phyloP scores from a whole-genome alignment of 1,284 basidiomycete species.

The Ustilago shanxiensis region DNA sequence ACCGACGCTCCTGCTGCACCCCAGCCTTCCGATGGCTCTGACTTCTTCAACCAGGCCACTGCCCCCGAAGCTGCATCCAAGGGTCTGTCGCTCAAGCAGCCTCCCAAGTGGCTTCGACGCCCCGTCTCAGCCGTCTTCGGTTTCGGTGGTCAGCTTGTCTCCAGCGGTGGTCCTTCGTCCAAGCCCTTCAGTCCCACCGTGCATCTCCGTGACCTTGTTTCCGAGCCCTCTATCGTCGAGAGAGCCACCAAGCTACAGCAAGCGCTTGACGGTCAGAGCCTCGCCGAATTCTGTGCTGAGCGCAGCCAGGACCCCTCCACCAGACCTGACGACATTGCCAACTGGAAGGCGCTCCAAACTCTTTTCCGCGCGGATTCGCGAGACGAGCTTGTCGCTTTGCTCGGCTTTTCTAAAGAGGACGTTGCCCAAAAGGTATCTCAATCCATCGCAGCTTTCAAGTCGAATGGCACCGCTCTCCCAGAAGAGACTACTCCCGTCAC shows the following conservation, averaged over 20 bases:
- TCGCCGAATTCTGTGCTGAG: constrained; percentile 66
- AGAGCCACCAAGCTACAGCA: constrained; percentile 81
- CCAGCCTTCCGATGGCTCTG: constrained; percentile 77
- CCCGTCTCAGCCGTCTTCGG: constrained; percentile 88
- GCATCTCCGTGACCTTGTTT: constrained; percentile 73
- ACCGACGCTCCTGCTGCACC: constrained; percentile 67
- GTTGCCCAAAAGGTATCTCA: constrained; percentile 83
- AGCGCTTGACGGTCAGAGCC: constrained; percentile 75
- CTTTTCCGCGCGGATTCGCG: constrained; percentile 89
- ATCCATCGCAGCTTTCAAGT: constrained; percentile 79
- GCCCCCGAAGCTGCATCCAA: constrained; percentile 70
- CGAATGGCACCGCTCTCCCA: constrained; percentile 58
- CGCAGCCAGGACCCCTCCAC: constrained; percentile 58
- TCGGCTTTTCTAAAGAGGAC: constrained; percentile 93
- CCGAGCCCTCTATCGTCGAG: constrained; percentile 82
- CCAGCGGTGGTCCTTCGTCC: constrained; percentile 72
- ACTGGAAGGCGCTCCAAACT: constrained; percentile 89
- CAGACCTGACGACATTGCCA: constrained; percentile 72
- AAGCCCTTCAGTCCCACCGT: constrained; percentile 69
- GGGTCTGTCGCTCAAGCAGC: constrained; percentile 74
- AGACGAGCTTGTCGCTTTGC: constrained; percentile 88
- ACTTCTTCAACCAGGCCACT: constrained; percentile 81
- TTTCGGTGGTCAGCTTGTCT: constrained; percentile 86
- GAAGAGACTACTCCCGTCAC: constrained; percentile 67
- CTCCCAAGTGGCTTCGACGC: constrained; percentile 94